A percentile compares a stretch with the other conserved stretches of the same genome.
Conservation (phyloP, 75 land plant species). For the Sequoia sempervirens region DNA sequence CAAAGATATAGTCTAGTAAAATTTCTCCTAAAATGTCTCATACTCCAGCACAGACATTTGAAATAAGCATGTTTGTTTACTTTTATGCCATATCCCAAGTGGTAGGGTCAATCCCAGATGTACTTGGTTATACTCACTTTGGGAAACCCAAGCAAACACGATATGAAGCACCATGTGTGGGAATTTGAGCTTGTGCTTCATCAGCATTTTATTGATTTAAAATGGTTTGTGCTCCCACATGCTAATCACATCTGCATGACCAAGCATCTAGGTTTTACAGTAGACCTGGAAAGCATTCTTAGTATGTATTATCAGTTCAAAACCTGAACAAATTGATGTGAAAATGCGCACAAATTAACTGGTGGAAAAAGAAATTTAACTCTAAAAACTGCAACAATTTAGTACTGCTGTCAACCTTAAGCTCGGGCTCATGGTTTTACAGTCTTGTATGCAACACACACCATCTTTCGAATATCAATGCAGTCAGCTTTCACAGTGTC, state of each 20-base stretch:
- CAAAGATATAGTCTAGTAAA: neutral
- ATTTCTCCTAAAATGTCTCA: neutral
- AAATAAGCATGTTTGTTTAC: neutral
- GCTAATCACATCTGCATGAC: neutral
- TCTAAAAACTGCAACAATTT: neutral
- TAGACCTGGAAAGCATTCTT: neutral
- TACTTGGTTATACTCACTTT: neutral
- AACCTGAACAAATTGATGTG: neutral
- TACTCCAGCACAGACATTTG: neutral
- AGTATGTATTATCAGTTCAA: neutral
- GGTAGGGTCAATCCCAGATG: neutral
- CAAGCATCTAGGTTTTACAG: neutral
- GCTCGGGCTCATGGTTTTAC: neutral
- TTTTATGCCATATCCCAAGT: neutral
- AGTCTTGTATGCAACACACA: neutral
- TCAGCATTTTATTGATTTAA: neutral
- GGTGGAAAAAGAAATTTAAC: neutral
- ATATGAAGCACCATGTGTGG: neutral
- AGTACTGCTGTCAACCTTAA: neutral
- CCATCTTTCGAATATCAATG: neutral
- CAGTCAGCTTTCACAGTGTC: neutral
- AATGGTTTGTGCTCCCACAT: neutral
- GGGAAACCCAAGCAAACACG: neutral
- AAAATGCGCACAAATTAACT: neutral
- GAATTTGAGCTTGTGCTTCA: neutral